Conservation (phyloP, 306 rosid species). For the Arachis stenosperma region DNA sequence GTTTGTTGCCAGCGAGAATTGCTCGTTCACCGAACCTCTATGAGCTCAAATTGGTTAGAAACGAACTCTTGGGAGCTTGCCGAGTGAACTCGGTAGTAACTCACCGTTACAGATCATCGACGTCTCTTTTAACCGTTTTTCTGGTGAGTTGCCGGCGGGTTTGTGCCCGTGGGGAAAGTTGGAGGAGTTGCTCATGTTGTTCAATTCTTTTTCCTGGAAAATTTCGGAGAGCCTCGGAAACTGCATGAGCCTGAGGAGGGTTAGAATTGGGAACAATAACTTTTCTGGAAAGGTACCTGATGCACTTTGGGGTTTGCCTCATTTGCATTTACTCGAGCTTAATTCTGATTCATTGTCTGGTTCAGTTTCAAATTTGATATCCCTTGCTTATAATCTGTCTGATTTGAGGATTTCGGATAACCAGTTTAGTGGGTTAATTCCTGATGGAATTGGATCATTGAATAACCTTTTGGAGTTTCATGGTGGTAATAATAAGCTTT, state of each 20-base stretch:
- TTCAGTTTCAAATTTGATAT: constrained; percentile 51
- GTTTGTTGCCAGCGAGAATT: constrained; percentile 53
- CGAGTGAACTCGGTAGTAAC: constrained; percentile 59
- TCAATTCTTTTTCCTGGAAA: constrained; percentile 63
- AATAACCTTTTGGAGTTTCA: constrained; percentile 46
- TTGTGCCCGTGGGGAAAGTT: constrained; percentile 53
- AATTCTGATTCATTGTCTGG: constrained; percentile 57
- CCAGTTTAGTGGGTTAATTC: constrained; percentile 59
- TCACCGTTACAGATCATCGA: constrained; percentile 51
- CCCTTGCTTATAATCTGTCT: constrained; percentile 54
- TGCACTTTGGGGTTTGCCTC: constrained; percentile 64
- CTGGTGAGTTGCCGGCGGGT: constrained; percentile 57
- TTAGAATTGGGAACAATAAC: constrained; percentile 60
- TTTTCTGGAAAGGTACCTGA: constrained; percentile 65
- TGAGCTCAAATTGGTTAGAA: constrained; percentile 62
- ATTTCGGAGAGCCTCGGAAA: constrained; percentile 53
- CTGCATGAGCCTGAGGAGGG: constrained; percentile 56
- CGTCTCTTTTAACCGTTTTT: constrained; percentile 53
- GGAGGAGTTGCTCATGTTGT: constrained; percentile 45
- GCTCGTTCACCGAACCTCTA: constrained; percentile 54
- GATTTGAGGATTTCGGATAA: constrained; percentile 51
- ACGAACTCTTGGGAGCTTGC: constrained; percentile 56
- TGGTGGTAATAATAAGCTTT: constrained; percentile 47
- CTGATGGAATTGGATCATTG: constrained; percentile 56
- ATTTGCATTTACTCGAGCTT: constrained; percentile 57